Evolutionary conservation across 1,284 basidiomycete species (phyloP), one percentile per base, ranked within the genome.

Genomic region (Ustilago loliicola): DNA sequence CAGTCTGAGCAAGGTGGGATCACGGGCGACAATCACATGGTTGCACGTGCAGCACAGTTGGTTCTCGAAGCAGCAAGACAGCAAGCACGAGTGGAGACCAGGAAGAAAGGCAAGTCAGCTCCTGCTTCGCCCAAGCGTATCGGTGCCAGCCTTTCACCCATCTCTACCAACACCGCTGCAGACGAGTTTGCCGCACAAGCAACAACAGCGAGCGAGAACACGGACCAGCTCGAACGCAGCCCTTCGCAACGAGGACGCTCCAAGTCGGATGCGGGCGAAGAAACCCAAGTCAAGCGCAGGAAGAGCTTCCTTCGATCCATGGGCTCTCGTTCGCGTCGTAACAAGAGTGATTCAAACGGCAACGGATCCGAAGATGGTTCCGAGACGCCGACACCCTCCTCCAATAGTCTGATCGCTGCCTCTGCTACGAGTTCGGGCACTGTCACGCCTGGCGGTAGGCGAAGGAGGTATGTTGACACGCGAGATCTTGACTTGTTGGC

Each of bases 401-500:
- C 67, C 27, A 61, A 52, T 58, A 71, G 68, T 50, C 57, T 62
- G 32, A 23, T 27, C 32, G 17, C 45, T 36, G 38, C 57, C 19
- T 66, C 60, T 5, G 61, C 53, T 45, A 50, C 55, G 13, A 47
- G 66, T 11, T 66, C 67, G 15, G 72, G 68, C 10, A 63, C 72
- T 8, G 62, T 57, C 32, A 77, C 74, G 9, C 69, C 69, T 2
- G 68, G 65, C 7, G 70, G 70, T 23, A 47, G 76, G 47, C 57
- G 80, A 38, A 62, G 81, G 15, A 58, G 80, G 29, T 83, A 72
- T 42, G 64, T 42, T 34, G 80, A 83, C 40, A 83, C 81, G 13
- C 69, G 81, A 15, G 74, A 82, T n/a, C 52, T 83, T 19, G 77
- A 83, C 32, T 52, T 83, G 29, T 50, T 83, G 17, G 80, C 80